Percentiles rank a stretch among this genome's conserved stretches.
Evolutionary conservation across 495 filamentous ascomycete species (phyloP).

Genomic region (Neurospora sublineolata): DNA sequence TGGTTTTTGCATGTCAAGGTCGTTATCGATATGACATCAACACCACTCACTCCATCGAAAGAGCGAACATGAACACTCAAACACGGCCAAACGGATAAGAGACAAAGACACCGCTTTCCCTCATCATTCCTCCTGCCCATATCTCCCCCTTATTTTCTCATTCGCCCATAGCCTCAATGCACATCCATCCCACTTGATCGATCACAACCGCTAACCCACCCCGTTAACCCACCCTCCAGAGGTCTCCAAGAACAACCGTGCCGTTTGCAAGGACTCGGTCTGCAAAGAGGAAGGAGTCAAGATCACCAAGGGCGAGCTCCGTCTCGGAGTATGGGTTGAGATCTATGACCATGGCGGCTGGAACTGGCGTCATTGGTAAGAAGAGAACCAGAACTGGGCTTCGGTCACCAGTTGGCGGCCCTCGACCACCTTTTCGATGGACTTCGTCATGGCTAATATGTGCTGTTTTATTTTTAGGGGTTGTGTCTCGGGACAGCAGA

Average conservation of each 20-base stretch:
- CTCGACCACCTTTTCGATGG: slow-evolving; percentile 1
- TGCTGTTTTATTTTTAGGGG: slow-evolving; percentile 42
- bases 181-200: neutral
- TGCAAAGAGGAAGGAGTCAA: slow-evolving; percentile 56
- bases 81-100: neutral
- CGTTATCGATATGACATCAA: neutral
- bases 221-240: too few species aligned
- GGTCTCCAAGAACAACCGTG: slow-evolving; percentile 45
- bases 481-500: slow-evolving; percentile 58
- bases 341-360: slow-evolving; percentile 38
- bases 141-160: neutral
- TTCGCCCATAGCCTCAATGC: neutral
- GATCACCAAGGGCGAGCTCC: slow-evolving; percentile 65
- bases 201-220: slow-evolving; percentile 4
- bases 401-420: neutral
- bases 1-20: neutral
- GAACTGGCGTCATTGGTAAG: slow-evolving; percentile 72
- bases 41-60: neutral
- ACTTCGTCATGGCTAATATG: neutral
- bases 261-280: slow-evolving; percentile 53
- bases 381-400: neutral
- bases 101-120: neutral
- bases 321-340: slow-evolving; percentile 56
- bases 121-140: neutral
- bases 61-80: neutral